Evolutionary conservation across 1,139 yeast species (phyloP).

Genomic region (Diutina neorugosa): DNA sequence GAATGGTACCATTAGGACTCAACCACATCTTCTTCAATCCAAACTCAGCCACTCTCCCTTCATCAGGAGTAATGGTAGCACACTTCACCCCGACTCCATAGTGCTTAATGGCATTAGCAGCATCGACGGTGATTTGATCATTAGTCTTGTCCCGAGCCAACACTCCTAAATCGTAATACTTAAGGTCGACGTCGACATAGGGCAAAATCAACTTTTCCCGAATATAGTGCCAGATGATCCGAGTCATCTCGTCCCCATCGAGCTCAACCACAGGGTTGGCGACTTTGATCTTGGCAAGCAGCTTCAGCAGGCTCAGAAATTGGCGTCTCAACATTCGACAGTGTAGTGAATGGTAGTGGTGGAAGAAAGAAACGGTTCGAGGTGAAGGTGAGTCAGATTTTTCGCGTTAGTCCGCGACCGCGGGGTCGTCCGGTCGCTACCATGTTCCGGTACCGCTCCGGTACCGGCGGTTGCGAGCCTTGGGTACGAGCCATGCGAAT

Average conservation of each 20-base stretch:
- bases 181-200: constrained; percentile 57
- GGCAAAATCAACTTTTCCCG: constrained; percentile 61
- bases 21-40: constrained; percentile 73
- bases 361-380: too few relatives aligned
- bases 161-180: constrained; percentile 66
- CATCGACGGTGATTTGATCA: constrained; percentile 62
- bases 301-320: background rate
- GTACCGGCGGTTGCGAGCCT: background rate
- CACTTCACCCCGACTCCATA: constrained; percentile 78
- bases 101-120: constrained; percentile 64
- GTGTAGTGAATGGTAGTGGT: too few relatives aligned
- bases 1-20: constrained; percentile 75
- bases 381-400: background rate
- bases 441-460: background rate
- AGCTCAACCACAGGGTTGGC: constrained; percentile 66
- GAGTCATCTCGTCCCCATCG: constrained; percentile 83
- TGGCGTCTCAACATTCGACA: constrained; percentile 2
- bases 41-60: constrained; percentile 67
- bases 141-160: constrained; percentile 60
- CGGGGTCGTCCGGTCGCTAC: background rate
- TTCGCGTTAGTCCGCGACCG: background rate
- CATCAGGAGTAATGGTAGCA: constrained; percentile 83
- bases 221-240: constrained; percentile 72
- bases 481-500: background rate
- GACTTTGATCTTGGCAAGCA: constrained; percentile 41